Base-by-base conservation (phyloP, 176 grass and related monocot species). In the Saccharum spontaneum region DNA sequence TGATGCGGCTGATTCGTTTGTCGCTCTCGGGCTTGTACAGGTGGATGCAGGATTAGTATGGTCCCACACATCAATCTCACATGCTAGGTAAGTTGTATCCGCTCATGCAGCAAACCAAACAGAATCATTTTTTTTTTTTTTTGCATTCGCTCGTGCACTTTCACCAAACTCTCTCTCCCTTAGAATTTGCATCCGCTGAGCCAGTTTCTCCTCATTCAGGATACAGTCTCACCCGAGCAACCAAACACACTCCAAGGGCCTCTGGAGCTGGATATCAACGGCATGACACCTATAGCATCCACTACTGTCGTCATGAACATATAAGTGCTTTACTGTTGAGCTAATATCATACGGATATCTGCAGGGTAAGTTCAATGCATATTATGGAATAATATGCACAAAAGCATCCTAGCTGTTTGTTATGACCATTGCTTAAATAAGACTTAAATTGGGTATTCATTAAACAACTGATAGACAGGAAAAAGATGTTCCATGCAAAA, bases 401-500 rank as follows among this genome's bases (percentile, higher is more conserved):
- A 6, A 74, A 31, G 20, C n/a, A 20, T 83, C 12, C 57, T 75
- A 75, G 43, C 30, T 84, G 48, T 67, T 71, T 72, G 37, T 48
- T 72, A 80, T n/a, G 38, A 20, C 2, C 28, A 18, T 52, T 81
- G 44, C 11, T 67, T 4, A 54, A 40, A 59, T 49, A 23, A 73
- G 9, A 75, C 26, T 79, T 43, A 4, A 6, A 34, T 57, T 73
- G 20, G 73, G 26, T 61, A 61, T 71, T 38, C 16, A 61, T 37
- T 59, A 39, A 49, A 54, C 3, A 79, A 36, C 37, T 75, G 6
- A 80, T 67, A 74, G n/a, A 37, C 37, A 57, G 4, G 10, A 38
- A 37, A 60, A 48, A 48, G 41, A 10, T 52, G 14, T n/a, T 83
- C 44, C n/a, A 83, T 49, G 6, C 77, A 81, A 69, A 62, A 75